Evolutionary conservation across 129 eudicot species (phyloP), one percentile per base, ranked within the genome.

Genomic region (Deinandra increscens): DNA sequence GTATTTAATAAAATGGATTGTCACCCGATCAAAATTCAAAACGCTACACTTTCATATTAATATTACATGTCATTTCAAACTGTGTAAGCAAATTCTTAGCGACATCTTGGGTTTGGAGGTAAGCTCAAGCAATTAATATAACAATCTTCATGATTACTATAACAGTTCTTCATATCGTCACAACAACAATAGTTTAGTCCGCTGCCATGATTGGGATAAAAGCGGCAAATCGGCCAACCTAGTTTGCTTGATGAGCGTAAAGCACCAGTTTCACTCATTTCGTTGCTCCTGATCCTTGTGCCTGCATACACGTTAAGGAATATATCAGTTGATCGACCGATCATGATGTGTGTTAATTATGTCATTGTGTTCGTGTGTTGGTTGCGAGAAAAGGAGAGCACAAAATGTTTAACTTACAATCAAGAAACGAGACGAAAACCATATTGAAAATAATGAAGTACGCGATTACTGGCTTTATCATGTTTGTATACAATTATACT

Each of bases 51-150:
- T n/a, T n/a, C n/a, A n/a, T n/a, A n/a, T n/a, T n/a, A n/a, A n/a
- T n/a, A n/a, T n/a, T n/a, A n/a, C n/a, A n/a, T n/a, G n/a, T n/a
- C n/a, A n/a, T n/a, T n/a, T n/a, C n/a, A n/a, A n/a, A n/a, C n/a
- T n/a, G n/a, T n/a, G n/a, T n/a, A n/a, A n/a, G n/a, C n/a, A n/a
- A n/a, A n/a, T n/a, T n/a, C n/a, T n/a, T n/a, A n/a, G n/a, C n/a
- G 13, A 66, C 56, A 45, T 44, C 4, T 4, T 7, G 26, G 56
- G 5, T 50, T 50, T 2, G 60, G 60, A 19, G 60, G 33, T 2
- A 15, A 17, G 15, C 10, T n/a, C 56, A 71, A 26, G 75, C 67
- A 71, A n/a, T n/a, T n/a, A n/a, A n/a, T n/a, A n/a, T n/a, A n/a
- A 42, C 75, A 56, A 14, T n/a, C 4, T 0, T n/a, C 9, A 1